A percentile compares a stretch with the other conserved stretches of the same genome.
These are phyloP conservation scores for Pterulicium gracile DNA, from an alignment of 1,284 basidiomycete genomes.

Conservation along the genomic window DNA sequence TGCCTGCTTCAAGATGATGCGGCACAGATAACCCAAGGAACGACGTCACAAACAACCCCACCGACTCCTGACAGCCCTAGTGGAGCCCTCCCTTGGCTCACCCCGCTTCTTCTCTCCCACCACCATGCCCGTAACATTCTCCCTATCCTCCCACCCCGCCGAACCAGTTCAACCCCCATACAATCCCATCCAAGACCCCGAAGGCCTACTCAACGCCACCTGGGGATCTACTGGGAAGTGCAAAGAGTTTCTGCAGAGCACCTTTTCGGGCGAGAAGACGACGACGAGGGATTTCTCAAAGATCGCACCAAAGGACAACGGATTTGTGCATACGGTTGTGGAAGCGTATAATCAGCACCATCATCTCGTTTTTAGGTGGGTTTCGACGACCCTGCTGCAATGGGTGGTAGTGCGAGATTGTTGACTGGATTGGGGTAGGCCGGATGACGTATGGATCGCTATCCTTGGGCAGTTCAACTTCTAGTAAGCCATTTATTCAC, in stretches of 20 bases:
- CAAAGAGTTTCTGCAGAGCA: constrained; percentile 5
- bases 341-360: constrained; percentile 28
- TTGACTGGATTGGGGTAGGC: no score
- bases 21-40: no score
- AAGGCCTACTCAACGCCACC: no score
- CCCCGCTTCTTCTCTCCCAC: not conserved
- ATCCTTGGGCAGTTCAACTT: constrained; percentile 32
- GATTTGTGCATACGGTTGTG: constrained; percentile 25
- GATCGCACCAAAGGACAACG: constrained; percentile 17
- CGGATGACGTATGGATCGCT: constrained; percentile 35
- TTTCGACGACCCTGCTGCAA: no score
- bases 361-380: constrained; percentile 22
- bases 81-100: no score
- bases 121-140: constrained; percentile 7
- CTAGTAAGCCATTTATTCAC: no score
- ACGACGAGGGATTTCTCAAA: constrained; percentile 12
- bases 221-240: no score
- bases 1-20: no score
- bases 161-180: not conserved
- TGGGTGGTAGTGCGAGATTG: no score
- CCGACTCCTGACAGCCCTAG: no score
- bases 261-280: constrained; percentile 5
- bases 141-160: constrained; percentile 4
- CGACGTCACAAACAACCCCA: no score
- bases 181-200: not conserved